Percentiles rank a stretch among this genome's conserved stretches.
phyloP scores from a whole-genome alignment of 2,329 filamentous ascomycete species.

The Septoria linicola region DNA sequence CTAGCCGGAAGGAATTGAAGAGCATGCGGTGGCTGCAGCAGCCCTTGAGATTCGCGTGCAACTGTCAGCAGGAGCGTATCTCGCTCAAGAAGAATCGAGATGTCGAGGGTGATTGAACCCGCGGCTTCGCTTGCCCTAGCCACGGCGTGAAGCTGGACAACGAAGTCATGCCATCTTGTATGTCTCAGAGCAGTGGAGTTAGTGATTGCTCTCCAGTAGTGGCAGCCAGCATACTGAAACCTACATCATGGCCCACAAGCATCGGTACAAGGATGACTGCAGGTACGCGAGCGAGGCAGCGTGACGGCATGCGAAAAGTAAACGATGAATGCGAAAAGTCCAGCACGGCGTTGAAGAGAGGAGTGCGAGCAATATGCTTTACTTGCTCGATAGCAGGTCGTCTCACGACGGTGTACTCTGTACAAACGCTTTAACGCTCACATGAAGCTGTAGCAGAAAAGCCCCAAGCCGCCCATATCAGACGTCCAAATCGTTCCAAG shows the following conservation, averaged over 20 bases:
- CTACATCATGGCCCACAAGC: constrained; percentile 10
- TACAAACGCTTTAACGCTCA: constrained; percentile 25
- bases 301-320: neutral
- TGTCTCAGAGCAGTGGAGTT: constrained; percentile 5
- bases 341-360: neutral
- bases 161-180: constrained; percentile 4
- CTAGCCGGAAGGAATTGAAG: neutral
- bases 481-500: neutral
- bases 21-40: constrained; percentile 8
- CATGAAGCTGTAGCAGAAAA: constrained; percentile 18
- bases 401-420: constrained; percentile 23
- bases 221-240: neutral
- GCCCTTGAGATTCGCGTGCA: constrained; percentile 5
- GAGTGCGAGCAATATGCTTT: constrained; percentile 7
- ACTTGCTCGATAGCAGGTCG: constrained; percentile 12
- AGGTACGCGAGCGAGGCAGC: constrained; percentile 17
- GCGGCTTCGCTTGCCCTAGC: neutral
- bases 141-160: neutral
- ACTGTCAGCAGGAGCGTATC: constrained; percentile 14
- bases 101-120: neutral
- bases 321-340: neutral
- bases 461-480: constrained; percentile 15
- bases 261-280: constrained; percentile 19
- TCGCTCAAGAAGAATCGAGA: neutral
- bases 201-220: neutral